Percentiles rank a stretch among this genome's conserved stretches.
These are phyloP conservation scores for Peribolospora baueri DNA, from an alignment of 768 basidiomycete genomes.

Conservation along the genomic window DNA sequence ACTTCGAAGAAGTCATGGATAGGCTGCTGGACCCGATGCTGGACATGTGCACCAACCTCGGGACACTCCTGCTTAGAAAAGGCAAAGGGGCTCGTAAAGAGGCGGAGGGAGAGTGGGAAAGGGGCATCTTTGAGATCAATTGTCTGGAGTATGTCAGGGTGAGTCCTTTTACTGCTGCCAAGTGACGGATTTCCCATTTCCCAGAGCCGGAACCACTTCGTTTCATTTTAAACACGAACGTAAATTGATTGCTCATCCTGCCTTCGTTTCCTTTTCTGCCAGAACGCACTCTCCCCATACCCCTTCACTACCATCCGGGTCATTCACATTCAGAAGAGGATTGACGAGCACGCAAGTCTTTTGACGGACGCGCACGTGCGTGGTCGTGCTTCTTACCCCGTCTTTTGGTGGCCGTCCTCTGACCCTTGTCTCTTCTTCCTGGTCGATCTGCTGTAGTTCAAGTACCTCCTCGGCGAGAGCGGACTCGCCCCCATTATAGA, in stretches of 20 bases:
- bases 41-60: constrained; percentile 42
- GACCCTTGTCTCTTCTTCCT: background rate
- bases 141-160: constrained; percentile 65
- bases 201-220: background rate
- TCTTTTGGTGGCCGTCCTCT: background rate
- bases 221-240: background rate
- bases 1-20: constrained; percentile 51
- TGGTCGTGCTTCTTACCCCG: constrained; percentile 3
- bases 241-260: no score
- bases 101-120: constrained; percentile 56
- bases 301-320: constrained; percentile 23
- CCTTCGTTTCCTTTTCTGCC: background rate
- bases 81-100: constrained; percentile 1
- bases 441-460: constrained; percentile 15
- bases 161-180: constrained; percentile 36
- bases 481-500: constrained; percentile 23
- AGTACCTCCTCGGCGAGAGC: constrained; percentile 21
- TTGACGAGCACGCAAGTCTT: constrained; percentile 36
- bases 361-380: constrained; percentile 68
- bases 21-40: constrained; percentile 65
- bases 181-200: no score
- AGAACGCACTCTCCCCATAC: constrained; percentile 18
- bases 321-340: constrained; percentile 30
- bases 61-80: constrained; percentile 24
- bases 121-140: constrained; percentile 59